phyloP scores from a whole-genome alignment of 1,284 basidiomycete species.

The Stygiomarasmius scandens region DNA sequence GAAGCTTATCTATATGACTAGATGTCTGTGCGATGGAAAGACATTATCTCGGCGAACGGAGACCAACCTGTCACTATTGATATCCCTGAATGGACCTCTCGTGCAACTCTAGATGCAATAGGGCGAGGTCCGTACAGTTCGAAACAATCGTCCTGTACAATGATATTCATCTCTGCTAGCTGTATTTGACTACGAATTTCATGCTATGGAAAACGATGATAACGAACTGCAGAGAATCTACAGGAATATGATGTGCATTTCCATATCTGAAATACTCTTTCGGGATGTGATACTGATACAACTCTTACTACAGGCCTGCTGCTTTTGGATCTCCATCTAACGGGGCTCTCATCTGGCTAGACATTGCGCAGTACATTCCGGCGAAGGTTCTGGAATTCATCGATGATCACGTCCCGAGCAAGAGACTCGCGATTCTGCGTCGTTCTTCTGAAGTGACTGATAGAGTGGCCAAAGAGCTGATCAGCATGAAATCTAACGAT shows the following conservation, averaged over 20 bases:
- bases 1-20: constrained; percentile 24
- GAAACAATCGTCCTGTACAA: too few relatives aligned
- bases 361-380: constrained; percentile 6
- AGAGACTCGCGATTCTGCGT: background rate
- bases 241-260: constrained; percentile 8
- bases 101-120: constrained; percentile 48
- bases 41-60: constrained; percentile 32
- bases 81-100: constrained; percentile 39
- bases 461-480: constrained; percentile 9
- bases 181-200: constrained; percentile 13
- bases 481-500: constrained; percentile 7
- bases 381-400: constrained; percentile 6
- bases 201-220: constrained; percentile 12
- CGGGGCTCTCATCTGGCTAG: constrained; percentile 1
- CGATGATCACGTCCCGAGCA: constrained; percentile 1
- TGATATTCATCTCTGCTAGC: background rate
- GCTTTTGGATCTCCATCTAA: constrained; percentile 10
- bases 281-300: too few relatives aligned
- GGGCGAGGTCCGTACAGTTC: constrained; percentile 38
- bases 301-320: constrained; percentile 2
- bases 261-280: too few relatives aligned
- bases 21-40: constrained; percentile 50
- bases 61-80: constrained; percentile 42
- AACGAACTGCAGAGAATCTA: constrained; percentile 8
- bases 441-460: background rate